Evolutionary conservation across 208 protist species (phyloP).

Genomic region (Histomonas meleagridis): DNA sequence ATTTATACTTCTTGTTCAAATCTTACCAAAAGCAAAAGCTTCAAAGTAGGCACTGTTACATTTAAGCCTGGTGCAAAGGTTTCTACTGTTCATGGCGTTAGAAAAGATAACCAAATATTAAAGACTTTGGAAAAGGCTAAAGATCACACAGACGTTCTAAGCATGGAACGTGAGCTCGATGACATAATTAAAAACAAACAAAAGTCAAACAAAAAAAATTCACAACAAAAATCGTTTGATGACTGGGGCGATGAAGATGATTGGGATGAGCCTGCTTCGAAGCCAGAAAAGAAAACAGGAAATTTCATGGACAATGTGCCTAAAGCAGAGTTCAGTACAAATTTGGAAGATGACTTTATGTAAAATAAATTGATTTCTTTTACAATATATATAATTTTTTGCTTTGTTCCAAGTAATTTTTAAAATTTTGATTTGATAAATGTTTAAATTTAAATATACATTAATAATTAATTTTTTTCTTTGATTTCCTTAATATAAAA

Average conservation of each 20-base stretch:
- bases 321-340: background rate
- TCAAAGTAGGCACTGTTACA: background rate
- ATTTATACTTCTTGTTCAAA: constrained; percentile 25
- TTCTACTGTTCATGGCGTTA: background rate
- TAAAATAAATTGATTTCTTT: background rate
- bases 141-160: background rate
- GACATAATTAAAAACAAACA: background rate
- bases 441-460: no score
- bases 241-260: background rate
- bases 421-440: no score
- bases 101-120: background rate
- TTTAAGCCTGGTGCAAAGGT: background rate
- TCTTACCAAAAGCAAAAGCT: background rate
- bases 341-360: background rate
- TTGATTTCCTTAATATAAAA: no score
- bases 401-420: no score
- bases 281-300: background rate
- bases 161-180: background rate
- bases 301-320: background rate
- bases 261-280: background rate
- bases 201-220: background rate
- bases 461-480: no score
- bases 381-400: no score
- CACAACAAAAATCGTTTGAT: no score
- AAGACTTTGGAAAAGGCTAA: background rate